A percentile compares a stretch with the other conserved stretches of the same genome.
Conservation (phyloP, 2,329 filamentous ascomycete genomes). For the Fusarium sp. region DNA sequence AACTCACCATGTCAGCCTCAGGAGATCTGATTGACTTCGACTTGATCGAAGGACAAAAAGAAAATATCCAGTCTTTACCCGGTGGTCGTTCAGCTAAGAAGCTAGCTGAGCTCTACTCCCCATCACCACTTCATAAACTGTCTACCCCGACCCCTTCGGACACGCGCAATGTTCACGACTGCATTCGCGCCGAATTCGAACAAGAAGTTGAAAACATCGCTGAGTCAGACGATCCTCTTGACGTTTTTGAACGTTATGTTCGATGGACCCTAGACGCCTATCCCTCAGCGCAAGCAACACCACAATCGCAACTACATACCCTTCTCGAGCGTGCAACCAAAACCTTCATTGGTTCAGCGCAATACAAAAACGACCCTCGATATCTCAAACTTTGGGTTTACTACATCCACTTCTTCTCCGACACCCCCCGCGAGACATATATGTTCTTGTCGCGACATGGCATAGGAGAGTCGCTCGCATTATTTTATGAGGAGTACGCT, state of each 20-base stretch:
- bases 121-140: conserved; percentile 67
- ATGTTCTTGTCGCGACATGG: conserved; percentile 88
- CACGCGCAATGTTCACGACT: conserved; percentile 80
- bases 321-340: conserved; percentile 94
- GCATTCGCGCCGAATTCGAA: conserved; percentile 85
- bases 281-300: conserved; percentile 90
- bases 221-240: conserved; percentile 94
- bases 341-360: conserved; percentile 81
- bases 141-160: conserved; percentile 74
- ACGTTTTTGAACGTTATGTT: conserved; percentile 95
- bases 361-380: conserved; percentile 95
- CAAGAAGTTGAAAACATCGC: conserved; percentile 79
- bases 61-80: conserved; percentile 95
- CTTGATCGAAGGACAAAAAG: conserved; percentile 94
- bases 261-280: conserved; percentile 97
- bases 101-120: conserved; percentile 82
- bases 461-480: conserved; percentile 85
- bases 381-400: conserved; percentile 95
- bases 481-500: conserved; percentile 98
- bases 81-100: conserved; percentile 89
- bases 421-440: conserved; percentile 92
- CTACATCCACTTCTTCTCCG: conserved; percentile 92
- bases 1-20: conserved; percentile 57
- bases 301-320: conserved; percentile 87
- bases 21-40: conserved; percentile 79